Evolutionary conservation across 2,329 filamentous ascomycete species (phyloP).

Genomic region (Arthrobotrys megalospora): DNA sequence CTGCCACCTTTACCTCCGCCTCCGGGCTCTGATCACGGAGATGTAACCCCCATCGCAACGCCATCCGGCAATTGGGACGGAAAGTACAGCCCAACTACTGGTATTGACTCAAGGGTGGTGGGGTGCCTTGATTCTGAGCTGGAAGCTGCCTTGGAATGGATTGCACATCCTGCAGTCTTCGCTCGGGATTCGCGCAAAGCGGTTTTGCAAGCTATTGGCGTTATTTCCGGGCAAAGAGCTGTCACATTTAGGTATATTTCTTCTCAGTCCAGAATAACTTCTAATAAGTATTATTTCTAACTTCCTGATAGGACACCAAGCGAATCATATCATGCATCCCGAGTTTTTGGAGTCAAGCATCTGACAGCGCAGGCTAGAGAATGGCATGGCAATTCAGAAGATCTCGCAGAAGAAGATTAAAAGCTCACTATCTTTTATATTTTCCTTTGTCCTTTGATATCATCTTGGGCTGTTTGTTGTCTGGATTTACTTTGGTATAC

Average conservation of each 20-base stretch:
- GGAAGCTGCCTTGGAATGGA: conserved; percentile 94
- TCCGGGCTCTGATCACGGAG: conserved; percentile 64
- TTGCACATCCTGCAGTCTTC: conserved; percentile 95
- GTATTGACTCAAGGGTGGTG: conserved; percentile 88
- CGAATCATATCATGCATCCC: conserved; percentile 88
- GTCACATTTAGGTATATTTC: conserved; percentile 79
- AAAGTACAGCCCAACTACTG: conserved; percentile 75
- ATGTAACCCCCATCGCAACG: conserved; percentile 57
- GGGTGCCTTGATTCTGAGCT: conserved; percentile 90
- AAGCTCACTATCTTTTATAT: conserved; percentile 27
- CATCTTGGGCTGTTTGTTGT: conserved; percentile 53
- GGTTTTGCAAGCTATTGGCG: conserved; percentile 94
- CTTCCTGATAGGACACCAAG: conserved; percentile 75
- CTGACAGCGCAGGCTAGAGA: conserved; percentile 87
- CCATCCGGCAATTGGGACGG: conserved; percentile 67
- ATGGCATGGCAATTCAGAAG: conserved; percentile 79
- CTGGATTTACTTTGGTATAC: conserved; percentile 47
- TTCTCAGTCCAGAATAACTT: background rate
- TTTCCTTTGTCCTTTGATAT: conserved; percentile 56
- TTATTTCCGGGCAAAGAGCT: conserved; percentile 93
- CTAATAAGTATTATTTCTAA: background rate
- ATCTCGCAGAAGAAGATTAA: conserved; percentile 64
- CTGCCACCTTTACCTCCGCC: conserved; percentile 87
- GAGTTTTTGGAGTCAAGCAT: conserved; percentile 84
- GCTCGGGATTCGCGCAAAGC: conserved; percentile 94